Conservation (phyloP, 257 asterid species). For the Plantago ovata region DNA sequence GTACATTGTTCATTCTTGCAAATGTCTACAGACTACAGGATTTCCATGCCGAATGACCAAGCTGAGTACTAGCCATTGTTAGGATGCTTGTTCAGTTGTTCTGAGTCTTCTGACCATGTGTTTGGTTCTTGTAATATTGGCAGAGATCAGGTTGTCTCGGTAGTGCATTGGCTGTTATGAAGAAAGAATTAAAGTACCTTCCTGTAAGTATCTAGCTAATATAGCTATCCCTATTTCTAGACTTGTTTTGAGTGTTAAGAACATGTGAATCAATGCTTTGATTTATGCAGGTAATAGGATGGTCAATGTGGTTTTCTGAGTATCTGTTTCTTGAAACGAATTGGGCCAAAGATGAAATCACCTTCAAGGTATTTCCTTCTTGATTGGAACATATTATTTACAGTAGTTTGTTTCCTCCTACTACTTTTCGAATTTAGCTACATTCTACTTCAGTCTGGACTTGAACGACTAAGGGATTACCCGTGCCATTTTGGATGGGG, state of each 20-base stretch:
- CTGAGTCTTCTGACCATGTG: no score
- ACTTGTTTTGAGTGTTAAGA: no score
- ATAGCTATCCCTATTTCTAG: no score
- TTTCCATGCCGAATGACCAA: no score
- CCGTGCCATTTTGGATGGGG: slow-evolving; percentile 94
- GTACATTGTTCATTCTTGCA: no score
- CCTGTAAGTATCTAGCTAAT: slow-evolving; percentile 90
- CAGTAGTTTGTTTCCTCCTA: slow-evolving; percentile 16
- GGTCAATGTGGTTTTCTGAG: slow-evolving; percentile 69
- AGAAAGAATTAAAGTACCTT: slow-evolving; percentile 86
- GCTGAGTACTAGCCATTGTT: no score
- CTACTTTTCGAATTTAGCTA: slow-evolving; percentile 9
- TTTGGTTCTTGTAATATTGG: no score
- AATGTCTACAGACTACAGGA: no score
- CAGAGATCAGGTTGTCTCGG: slow-evolving; percentile 98
- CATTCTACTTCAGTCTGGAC: slow-evolving; percentile 54
- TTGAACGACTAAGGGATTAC: slow-evolving; percentile 63
- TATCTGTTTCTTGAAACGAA: slow-evolving; percentile 62
- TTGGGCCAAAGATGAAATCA: slow-evolving; percentile 59
- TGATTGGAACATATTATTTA: no score
- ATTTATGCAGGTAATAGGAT: slow-evolving; percentile 51
- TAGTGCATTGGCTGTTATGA: slow-evolving; percentile 92
- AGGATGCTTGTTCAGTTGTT: no score
- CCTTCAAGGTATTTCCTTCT: slow-evolving; percentile 52
- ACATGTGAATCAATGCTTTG: slow-evolving; percentile 18